Base-by-base conservation (phyloP, 2,329 filamentous ascomycete species). In the Phialemoniopsis sp. region DNA sequence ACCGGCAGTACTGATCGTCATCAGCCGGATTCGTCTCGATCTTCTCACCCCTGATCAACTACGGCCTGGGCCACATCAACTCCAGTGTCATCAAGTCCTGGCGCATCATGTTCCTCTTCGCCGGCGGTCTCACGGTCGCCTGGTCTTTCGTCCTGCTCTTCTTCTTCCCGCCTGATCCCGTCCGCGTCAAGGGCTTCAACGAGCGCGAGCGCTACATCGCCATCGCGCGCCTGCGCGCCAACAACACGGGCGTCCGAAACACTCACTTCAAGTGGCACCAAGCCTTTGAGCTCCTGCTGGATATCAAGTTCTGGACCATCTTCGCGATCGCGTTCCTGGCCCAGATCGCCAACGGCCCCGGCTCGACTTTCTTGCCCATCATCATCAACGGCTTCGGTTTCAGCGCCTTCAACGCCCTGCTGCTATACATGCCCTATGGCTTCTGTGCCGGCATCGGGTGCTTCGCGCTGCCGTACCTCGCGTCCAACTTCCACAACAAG, bases 331-430 rank as follows among this genome's bases (percentile, higher is more conserved):
- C 59, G 2, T 53, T 63, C 35, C 55, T 66, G 3, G 57, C 59
- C 42, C 64, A 68, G 58, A 60, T 70, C 32, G 61, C 66, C 15
- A 70, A 69, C 35, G 67, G 62, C 0, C 63, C 66, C 4, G 64
- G 70, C 15, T 65, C 64, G 1, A 67, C 66, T 1, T 70, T 72
- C 40, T 58, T 58, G 0, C 62, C 66, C 4, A 66, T 71, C 30
- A 68, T 71, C 40, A 66, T 72, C 46, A 57, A 63, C 13, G 61
- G 61, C 2, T 62, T 72, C 19, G 68, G 68, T 3, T 72, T 67
- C 46, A 63, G 49, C 37, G 57, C 59, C 0, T 56, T 72, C 9
- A 62, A 68, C 43, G 66, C 66, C 0, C 49, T 72, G 0, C 57
- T 72, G 0, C 52, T 72, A 2, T 50, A 58, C 18, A 64, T 68